phyloP scores from a whole-genome alignment of 345 rosid species.

The Lagerstroemia speciosa region DNA sequence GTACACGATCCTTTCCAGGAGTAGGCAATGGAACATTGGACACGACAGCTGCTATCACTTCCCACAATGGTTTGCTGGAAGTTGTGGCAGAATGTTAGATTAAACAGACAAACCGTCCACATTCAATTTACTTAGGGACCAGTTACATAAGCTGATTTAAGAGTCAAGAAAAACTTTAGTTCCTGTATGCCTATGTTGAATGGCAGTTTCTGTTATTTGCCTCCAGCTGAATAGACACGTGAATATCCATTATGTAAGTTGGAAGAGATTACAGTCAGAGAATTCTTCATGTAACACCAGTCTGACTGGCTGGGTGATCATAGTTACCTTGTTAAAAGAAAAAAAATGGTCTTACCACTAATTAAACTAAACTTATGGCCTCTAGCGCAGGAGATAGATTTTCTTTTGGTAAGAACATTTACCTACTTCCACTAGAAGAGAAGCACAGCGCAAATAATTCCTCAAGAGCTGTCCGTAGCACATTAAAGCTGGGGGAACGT shows the following conservation, averaged over 20 bases:
- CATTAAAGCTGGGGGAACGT: slow-evolving; percentile 71
- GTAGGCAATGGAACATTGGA: slow-evolving; percentile 86
- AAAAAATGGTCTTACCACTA: not conserved
- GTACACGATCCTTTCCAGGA: slow-evolving; percentile 83
- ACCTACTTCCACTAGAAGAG: slow-evolving; percentile 87
- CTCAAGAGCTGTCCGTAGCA: slow-evolving; percentile 71
- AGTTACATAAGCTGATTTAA: not conserved
- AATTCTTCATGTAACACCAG: not conserved
- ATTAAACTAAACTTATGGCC: slow-evolving; percentile 1
- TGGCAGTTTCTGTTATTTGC: not conserved
- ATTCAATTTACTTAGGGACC: not conserved
- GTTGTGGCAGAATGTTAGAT: slow-evolving; percentile 12
- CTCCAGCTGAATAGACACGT: not conserved
- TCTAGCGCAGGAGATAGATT: not conserved
- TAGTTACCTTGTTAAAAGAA: not conserved
- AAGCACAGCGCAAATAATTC: slow-evolving; percentile 86
- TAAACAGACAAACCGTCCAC: not conserved
- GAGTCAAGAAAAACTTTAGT: not conserved
- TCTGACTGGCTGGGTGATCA: not conserved
- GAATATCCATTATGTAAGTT: not conserved
- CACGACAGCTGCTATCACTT: slow-evolving; percentile 59
- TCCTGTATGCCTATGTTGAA: not conserved
- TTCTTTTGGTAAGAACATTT: slow-evolving; percentile 11
- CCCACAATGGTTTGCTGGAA: slow-evolving; percentile 98
- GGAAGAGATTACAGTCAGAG: not conserved